Percentiles rank a stretch among this genome's conserved stretches.
These are phyloP conservation scores for Poterioochromonas sp. DNA, from an alignment of 352 stramenopile genomes.

Conservation along the genomic window DNA sequence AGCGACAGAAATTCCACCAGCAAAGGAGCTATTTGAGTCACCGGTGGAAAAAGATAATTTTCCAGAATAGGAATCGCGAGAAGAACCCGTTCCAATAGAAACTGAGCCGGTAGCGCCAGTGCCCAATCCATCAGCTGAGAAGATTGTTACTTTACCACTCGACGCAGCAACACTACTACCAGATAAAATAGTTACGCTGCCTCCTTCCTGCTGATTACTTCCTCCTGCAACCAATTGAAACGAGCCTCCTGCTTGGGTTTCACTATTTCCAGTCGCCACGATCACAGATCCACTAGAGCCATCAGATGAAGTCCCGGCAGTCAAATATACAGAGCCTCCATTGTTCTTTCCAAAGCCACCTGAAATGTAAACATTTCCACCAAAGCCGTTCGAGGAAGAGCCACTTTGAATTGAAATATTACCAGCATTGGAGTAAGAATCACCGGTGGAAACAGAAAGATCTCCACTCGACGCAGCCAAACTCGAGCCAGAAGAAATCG, in stretches of 20 bases:
- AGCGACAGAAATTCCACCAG: slow-evolving; percentile 57
- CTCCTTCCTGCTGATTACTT: slow-evolving; percentile 56
- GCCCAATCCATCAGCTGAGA: not conserved
- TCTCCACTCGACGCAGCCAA: not conserved
- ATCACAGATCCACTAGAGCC: slow-evolving; percentile 41
- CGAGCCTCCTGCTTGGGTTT: slow-evolving; percentile 42
- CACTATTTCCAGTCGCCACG: slow-evolving; percentile 41
- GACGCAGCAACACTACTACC: slow-evolving; percentile 46
- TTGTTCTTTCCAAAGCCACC: not conserved
- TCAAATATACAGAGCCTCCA: not conserved
- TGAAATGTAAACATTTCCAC: not conserved
- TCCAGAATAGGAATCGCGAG: slow-evolving; percentile 52
- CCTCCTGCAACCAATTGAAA: slow-evolving; percentile 48
- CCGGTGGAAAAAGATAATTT: slow-evolving; percentile 59
- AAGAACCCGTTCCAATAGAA: slow-evolving; percentile 24
- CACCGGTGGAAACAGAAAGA: not conserved
- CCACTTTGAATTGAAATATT: not conserved
- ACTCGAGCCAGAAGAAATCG: not conserved
- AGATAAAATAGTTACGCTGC: slow-evolving; percentile 57
- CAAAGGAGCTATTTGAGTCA: slow-evolving; percentile 51
- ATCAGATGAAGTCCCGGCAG: slow-evolving; percentile 1
- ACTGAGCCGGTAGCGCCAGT: slow-evolving; percentile 46
- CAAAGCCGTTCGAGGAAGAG: not conserved
- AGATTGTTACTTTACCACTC: slow-evolving; percentile 38
- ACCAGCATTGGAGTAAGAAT: not conserved